A percentile compares a stretch with the other conserved stretches of the same genome.
These are phyloP conservation scores for sweet orange (Citrus sinensis) DNA, from an alignment of 345 rosid genomes.

Conservation along the genomic window DVS_A1.0 CM039168.1:7904501-7905000, in stretches of 20 bases:
- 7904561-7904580: slow-evolving; percentile 79
- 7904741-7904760: not conserved
- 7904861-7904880: slow-evolving; percentile 66
- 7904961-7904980: not conserved
- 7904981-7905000: slow-evolving; percentile 19
- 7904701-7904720: slow-evolving; percentile 30
- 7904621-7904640: slow-evolving; percentile 43
- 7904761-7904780: slow-evolving; percentile 44
- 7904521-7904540: slow-evolving; percentile 75
- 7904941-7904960: not conserved
- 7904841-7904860: slow-evolving; percentile 67
- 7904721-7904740: slow-evolving; percentile 30
- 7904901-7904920: slow-evolving; percentile 28
- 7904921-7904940: not conserved
- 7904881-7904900: slow-evolving; percentile 26
- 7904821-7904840: slow-evolving; percentile 72
- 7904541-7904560: slow-evolving; percentile 88
- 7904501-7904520: slow-evolving; percentile 94
- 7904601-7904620: slow-evolving; percentile 73
- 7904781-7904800: slow-evolving; percentile 48
- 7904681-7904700: slow-evolving; percentile 38
- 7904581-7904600: slow-evolving; percentile 79
- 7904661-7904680: slow-evolving; percentile 57
- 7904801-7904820: slow-evolving; percentile 76
- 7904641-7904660: slow-evolving; percentile 65